phyloP scores from a whole-genome alignment of 2,329 filamentous ascomycete species.

The Xylaria hypoxylon region DNA sequence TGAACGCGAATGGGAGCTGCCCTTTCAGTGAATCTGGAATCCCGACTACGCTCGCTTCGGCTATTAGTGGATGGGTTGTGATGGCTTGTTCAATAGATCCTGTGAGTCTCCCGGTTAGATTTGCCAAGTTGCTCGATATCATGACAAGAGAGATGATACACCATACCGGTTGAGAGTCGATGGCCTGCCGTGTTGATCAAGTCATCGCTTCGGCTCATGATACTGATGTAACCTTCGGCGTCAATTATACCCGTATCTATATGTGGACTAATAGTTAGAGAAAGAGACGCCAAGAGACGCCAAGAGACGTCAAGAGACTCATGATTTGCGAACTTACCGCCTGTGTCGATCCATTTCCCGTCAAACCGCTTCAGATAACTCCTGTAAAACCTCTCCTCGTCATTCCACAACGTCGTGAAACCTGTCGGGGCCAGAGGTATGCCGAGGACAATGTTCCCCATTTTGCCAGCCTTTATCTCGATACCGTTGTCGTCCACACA shows the following conservation, averaged over 20 bases:
- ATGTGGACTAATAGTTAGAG: not conserved
- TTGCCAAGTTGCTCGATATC: not conserved
- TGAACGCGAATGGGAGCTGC: slow-evolving; percentile 90
- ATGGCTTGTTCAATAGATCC: slow-evolving; percentile 93
- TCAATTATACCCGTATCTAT: slow-evolving; percentile 87
- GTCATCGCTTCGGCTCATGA: slow-evolving; percentile 79
- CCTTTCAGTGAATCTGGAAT: slow-evolving; percentile 90
- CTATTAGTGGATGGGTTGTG: slow-evolving; percentile 80
- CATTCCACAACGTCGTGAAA: slow-evolving; percentile 86
- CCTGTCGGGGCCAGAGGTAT: slow-evolving; percentile 87
- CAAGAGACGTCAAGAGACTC: not conserved
- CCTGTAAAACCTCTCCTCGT: slow-evolving; percentile 86
- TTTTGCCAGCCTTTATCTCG: slow-evolving; percentile 76
- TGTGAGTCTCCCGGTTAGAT: slow-evolving; percentile 50
- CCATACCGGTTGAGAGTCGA: slow-evolving; percentile 83
- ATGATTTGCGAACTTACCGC: slow-evolving; percentile 52
- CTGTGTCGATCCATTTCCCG: slow-evolving; percentile 89
- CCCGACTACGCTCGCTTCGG: slow-evolving; percentile 87
- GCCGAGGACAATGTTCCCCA: slow-evolving; percentile 92
- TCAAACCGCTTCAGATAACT: slow-evolving; percentile 86
- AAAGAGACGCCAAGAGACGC: not conserved
- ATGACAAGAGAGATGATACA: not conserved
- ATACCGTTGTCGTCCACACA: slow-evolving; percentile 84
- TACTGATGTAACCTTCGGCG: slow-evolving; percentile 72
- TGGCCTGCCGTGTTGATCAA: slow-evolving; percentile 97